Evolutionary conservation across 1,284 basidiomycete species (phyloP), one percentile per base, ranked within the genome.

Genomic region (Pyrrhoderma lamaoense): DNA sequence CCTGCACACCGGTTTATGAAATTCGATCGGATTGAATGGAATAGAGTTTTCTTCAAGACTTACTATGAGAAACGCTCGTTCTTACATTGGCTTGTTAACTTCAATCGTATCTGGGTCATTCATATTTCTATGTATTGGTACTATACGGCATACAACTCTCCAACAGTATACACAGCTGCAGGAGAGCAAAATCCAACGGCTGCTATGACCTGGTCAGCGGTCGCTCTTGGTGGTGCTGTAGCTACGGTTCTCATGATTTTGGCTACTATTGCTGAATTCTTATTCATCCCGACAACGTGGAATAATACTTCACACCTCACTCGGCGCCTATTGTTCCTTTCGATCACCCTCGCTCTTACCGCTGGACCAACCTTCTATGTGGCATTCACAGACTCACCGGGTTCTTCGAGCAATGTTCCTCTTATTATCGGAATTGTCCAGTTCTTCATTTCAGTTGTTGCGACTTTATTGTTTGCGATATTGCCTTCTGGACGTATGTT

Each of bases 91-190:
- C 77, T 97, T 54, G 93, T 96, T 74, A 96, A 97, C 74, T 97
- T 97, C 73, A 97, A 96, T 73, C 89, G 93, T 51, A 89, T 97
- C 61, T 97, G 93, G 93, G 87, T 96, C 65, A 83, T 93, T 53
- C 94, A 97, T 68, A 77, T 97, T 53, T 81, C 91, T 36, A 69
- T 95, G 62, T 96, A 86, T 73, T 96, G 87, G 81, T 95, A 85
- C 72, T 97, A 93, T 70, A 96, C 92, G 25, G 79, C 93, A 18
- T 97, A 81, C 76, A 97, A 98, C 70, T 87, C 94, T 19, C 92
- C 91, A 2, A 80, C 77, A 44, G 74, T 97, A 59, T 98, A 97
- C 69, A 62, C 65, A 27, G 60, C 63, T 21, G 69, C 74, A 22
- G 68, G 75, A 45, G 70, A 73, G 46, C 71, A 72, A 13, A 63